Conservation (phyloP, 2,329 filamentous ascomycete species). For the Aspergillus hiratsukae region DNA sequence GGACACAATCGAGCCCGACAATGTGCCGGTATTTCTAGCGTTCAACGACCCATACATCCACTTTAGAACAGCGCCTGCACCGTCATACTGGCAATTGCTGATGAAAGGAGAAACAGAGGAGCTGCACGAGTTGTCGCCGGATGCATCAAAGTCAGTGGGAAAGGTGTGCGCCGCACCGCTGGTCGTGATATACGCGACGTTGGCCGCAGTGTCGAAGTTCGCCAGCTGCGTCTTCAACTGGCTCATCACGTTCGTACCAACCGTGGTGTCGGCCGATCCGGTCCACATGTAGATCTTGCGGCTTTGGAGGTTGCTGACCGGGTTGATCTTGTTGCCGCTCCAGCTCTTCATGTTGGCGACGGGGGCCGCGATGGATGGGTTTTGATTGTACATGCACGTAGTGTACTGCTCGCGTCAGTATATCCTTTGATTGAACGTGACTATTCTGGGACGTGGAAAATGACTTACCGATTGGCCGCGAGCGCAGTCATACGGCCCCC, state of each 20-base stretch:
- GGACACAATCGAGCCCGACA: conserved; percentile 7
- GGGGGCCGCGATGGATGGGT: conserved; percentile 12
- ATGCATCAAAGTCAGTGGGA: conserved; percentile 13
- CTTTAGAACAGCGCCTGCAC: conserved; percentile 12
- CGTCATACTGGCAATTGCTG: conserved; percentile 17
- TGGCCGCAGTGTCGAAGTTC: conserved; percentile 6
- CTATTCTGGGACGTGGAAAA: not conserved
- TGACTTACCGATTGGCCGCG: conserved; percentile 1
- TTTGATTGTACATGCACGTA: conserved; percentile 15
- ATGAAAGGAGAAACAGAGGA: conserved; percentile 10
- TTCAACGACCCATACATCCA: conserved; percentile 14
- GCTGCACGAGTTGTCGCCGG: conserved; percentile 12
- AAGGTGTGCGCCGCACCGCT: conserved; percentile 16
- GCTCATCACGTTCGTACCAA: conserved; percentile 17
- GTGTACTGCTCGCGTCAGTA: conserved; percentile 1
- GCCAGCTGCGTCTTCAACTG: conserved; percentile 10
- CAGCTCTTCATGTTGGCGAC: conserved; percentile 14
- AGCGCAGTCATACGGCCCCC: conserved; percentile 15
- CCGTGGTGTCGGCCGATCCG: conserved; percentile 10
- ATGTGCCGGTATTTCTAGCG: conserved; percentile 6
- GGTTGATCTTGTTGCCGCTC: conserved; percentile 13
- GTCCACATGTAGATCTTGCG: conserved; percentile 16
- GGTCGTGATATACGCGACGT: conserved; percentile 12
- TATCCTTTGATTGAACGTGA: too few relatives aligned
- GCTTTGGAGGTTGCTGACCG: conserved; percentile 5